Conservation (phyloP, 257 asterid species). For the Cordia subcordata region DNA sequence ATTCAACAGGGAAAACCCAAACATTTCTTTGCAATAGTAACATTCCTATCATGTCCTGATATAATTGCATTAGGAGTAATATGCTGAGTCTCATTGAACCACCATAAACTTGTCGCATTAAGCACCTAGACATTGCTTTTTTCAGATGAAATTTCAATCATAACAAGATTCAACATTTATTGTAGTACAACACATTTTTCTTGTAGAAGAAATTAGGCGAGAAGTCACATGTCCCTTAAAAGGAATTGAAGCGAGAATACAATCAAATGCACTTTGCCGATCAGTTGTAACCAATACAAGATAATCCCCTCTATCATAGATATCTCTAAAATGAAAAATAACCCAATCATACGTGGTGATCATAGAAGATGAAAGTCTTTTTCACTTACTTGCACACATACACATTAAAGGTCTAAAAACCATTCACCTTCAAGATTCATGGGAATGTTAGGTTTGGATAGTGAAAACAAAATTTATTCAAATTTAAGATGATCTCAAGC, state of each 20-base stretch:
- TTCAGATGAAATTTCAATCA: slow-evolving; percentile 1
- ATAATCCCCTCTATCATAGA: slow-evolving; percentile 80
- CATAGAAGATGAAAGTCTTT: too few species aligned
- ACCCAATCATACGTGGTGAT: too few species aligned
- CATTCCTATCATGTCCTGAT: slow-evolving; percentile 76
- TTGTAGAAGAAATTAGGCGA: not conserved
- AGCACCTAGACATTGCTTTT: slow-evolving; percentile 56
- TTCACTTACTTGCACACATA: too few species aligned
- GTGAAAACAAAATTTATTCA: too few species aligned
- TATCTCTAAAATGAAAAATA: slow-evolving; percentile 49
- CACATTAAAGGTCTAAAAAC: too few species aligned
- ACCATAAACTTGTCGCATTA: slow-evolving; percentile 91
- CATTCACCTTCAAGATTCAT: too few species aligned
- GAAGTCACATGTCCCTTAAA: slow-evolving; percentile 80
- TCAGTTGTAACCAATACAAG: slow-evolving; percentile 88
- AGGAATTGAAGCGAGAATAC: slow-evolving; percentile 94
- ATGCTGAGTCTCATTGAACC: slow-evolving; percentile 78
- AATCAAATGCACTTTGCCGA: slow-evolving; percentile 91
- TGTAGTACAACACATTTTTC: not conserved
- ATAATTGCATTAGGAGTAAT: slow-evolving; percentile 81
- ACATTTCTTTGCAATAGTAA: slow-evolving; percentile 93
- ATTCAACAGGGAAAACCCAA: slow-evolving; percentile 91
- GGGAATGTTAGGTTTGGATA: too few species aligned
- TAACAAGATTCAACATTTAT: not conserved
- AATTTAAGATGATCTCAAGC: too few species aligned